Conservation (phyloP, 805 yeast genomes). For the Candida koratica region DNA sequence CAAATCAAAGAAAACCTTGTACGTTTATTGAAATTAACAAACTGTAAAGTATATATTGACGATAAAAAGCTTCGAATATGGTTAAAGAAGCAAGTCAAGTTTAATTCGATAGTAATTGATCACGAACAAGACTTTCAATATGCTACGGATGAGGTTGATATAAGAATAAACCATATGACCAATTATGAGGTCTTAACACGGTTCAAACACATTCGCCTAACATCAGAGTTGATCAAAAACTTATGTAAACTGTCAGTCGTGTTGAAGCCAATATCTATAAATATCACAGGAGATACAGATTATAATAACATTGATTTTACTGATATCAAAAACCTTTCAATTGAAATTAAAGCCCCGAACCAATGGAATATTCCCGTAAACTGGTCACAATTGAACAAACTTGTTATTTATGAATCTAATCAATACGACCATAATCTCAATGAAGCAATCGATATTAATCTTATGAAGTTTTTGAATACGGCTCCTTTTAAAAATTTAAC, state of each 20-base stretch:
- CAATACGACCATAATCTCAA: conserved; percentile 21
- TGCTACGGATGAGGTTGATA: conserved; percentile 10
- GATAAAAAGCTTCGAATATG: conserved; percentile 9
- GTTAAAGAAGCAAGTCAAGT: conserved; percentile 7
- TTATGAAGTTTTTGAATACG: conserved; percentile 5
- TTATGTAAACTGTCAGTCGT: neutral
- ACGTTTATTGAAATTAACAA: conserved; percentile 5
- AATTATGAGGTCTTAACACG: neutral
- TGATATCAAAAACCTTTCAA: conserved; percentile 3
- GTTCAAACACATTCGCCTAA: conserved; percentile 5
- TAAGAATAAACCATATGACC: conserved; percentile 1
- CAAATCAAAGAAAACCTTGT: conserved; percentile 6
- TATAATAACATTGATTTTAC: conserved; percentile 6
- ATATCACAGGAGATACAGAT: conserved; percentile 5
- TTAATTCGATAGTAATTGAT: conserved; percentile 22
- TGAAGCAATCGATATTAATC: conserved; percentile 45
- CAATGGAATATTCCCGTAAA: neutral
- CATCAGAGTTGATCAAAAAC: neutral
- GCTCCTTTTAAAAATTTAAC: conserved; percentile 19
- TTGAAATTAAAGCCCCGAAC: neutral
- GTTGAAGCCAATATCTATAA: conserved; percentile 9
- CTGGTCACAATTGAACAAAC: conserved; percentile 9
- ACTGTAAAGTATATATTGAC: conserved; percentile 12
- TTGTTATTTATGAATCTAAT: conserved; percentile 10
- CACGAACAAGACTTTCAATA: conserved; percentile 10